These are phyloP conservation scores for Eimeria falciformis DNA, from an alignment of 169 alveolate species.

Conservation along the genomic window DNA sequence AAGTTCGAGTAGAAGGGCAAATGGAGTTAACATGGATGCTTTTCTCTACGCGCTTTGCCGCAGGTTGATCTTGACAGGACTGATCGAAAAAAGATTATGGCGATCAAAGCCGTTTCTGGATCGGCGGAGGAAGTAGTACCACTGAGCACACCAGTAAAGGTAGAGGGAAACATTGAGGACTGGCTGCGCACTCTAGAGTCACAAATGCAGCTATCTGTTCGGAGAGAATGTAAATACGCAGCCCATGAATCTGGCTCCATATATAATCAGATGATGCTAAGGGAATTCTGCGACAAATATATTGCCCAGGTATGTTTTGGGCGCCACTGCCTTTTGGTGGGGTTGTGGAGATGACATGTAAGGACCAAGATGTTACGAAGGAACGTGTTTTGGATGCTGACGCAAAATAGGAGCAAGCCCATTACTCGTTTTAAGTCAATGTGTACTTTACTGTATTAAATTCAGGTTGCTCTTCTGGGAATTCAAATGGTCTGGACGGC, in stretches of 20 bases:
- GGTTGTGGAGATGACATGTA: no score
- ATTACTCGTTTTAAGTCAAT: neutral
- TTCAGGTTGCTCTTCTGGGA: conserved; percentile 86
- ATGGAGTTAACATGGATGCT: neutral
- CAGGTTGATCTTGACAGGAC: conserved; percentile 81
- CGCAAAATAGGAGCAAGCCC: no score
- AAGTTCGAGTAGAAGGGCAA: no score
- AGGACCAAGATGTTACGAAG: neutral
- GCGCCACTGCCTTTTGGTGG: neutral
- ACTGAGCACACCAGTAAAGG: conserved; percentile 92
- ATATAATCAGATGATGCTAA: conserved; percentile 87
- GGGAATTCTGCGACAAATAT: conserved; percentile 93
- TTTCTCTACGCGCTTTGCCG: neutral
- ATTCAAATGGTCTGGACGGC: conserved; percentile 95
- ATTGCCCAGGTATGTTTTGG: conserved; percentile 90
- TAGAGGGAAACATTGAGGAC: conserved; percentile 97
- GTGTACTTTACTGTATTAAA: no score
- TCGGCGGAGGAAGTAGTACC: conserved; percentile 92
- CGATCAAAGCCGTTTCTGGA: conserved; percentile 87
- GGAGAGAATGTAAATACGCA: conserved; percentile 91
- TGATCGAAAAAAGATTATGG: conserved; percentile 91
- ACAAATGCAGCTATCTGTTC: conserved; percentile 92
- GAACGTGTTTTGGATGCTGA: neutral
- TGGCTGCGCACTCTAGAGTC: conserved; percentile 95
- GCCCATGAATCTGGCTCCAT: conserved; percentile 86